Percentiles rank a stretch among this genome's conserved stretches.
Conservation (phyloP, 345 rosid species). For the Bruguiera parviflora region DNA sequence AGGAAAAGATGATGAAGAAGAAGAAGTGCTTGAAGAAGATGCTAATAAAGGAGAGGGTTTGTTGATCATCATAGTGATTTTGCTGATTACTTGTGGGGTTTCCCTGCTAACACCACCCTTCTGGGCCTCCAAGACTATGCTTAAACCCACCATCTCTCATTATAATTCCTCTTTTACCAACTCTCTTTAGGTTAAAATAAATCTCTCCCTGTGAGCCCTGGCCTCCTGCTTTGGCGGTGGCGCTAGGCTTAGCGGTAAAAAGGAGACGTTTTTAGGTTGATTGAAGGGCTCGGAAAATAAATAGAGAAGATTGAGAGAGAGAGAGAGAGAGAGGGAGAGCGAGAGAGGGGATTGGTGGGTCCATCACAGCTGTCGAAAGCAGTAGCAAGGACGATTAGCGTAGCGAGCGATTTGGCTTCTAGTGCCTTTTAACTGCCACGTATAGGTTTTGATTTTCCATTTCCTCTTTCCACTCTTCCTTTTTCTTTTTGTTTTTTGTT, state of each 20-base stretch:
- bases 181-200: neutral
- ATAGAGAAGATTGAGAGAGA: neutral
- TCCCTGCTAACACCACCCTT: slow-evolving; percentile 26
- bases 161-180: neutral
- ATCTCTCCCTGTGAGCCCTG: neutral
- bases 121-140: slow-evolving; percentile 62
- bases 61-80: slow-evolving; percentile 37
- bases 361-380: slow-evolving; percentile 27
- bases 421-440: slow-evolving; percentile 59
- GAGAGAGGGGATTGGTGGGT: slow-evolving; percentile 22
- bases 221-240: neutral
- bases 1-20: slow-evolving; percentile 12
- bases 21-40: slow-evolving; percentile 1
- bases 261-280: neutral
- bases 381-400: slow-evolving; percentile 47
- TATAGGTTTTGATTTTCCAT: slow-evolving; percentile 22
- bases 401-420: slow-evolving; percentile 53
- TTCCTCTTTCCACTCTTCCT: neutral
- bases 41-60: slow-evolving; percentile 15
- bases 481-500: slow-evolving; percentile 3
- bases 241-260: neutral
- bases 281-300: slow-evolving; percentile 17
- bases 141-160: slow-evolving; percentile 72
- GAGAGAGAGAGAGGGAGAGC: neutral
- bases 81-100: slow-evolving; percentile 56